Evolutionary conservation across 345 rosid species (phyloP).

Genomic region (Brassica rapa): DNA sequence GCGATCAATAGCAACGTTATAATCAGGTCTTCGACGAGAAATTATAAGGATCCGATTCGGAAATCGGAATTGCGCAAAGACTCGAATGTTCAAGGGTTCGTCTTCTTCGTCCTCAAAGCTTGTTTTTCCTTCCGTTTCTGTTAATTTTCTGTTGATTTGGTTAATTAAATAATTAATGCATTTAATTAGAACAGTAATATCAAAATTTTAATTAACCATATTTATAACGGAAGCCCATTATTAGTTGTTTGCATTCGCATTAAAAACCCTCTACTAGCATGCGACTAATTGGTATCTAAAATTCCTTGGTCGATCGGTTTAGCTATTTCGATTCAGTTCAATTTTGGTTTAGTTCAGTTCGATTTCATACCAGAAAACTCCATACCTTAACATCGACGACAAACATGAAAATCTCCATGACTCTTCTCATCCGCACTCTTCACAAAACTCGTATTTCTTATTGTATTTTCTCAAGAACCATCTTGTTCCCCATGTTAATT

Average conservation of each 20-base stretch:
- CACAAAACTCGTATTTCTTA: conserved; percentile 17
- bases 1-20: background rate
- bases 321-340: background rate
- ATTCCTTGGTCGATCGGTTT: background rate
- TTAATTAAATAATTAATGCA: background rate
- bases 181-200: background rate
- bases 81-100: background rate
- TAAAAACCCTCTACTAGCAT: background rate
- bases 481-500: no score
- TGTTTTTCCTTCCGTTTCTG: background rate
- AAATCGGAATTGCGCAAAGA: background rate
- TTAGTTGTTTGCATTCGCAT: background rate
- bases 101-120: background rate
- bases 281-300: no score
- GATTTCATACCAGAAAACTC: background rate
- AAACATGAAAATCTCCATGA: conserved; percentile 30
- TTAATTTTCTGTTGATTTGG: background rate
- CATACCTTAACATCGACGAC: background rate
- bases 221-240: background rate
- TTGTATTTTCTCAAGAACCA: conserved; percentile 22
- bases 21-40: background rate
- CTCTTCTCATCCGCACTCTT: conserved; percentile 32
- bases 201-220: background rate
- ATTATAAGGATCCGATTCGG: background rate
- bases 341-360: background rate